A percentile compares a stretch with the other conserved stretches of the same genome.
phyloP scores from a whole-genome alignment of 345 rosid genomes.

The Populus ilicifolia region DNA sequence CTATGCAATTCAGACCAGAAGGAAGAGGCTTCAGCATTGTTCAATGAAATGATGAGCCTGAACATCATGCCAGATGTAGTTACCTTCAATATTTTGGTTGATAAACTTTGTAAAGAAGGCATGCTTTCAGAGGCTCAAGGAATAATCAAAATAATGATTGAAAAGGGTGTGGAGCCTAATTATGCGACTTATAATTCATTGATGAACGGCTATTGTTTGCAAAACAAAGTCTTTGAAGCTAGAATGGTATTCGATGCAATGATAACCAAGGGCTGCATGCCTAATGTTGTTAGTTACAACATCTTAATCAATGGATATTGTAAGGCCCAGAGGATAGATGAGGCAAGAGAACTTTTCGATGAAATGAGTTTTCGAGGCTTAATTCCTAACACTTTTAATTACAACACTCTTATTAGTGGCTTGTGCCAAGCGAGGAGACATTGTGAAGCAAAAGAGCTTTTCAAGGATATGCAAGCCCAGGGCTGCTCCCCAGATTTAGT shows the following conservation, averaged over 20 bases:
- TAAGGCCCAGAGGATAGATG: not conserved
- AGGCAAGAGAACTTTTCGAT: not conserved
- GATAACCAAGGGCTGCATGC: not conserved
- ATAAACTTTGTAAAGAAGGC: slow-evolving; percentile 1
- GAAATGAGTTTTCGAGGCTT: not conserved
- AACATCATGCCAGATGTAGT: not conserved
- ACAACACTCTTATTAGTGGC: not conserved
- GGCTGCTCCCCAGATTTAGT: too few relatives aligned
- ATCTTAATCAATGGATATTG: not conserved
- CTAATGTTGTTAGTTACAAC: too few relatives aligned
- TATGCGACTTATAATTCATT: not conserved
- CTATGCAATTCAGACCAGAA: not conserved
- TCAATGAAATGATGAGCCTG: not conserved
- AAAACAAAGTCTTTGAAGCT: slow-evolving; percentile 1
- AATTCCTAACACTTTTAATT: not conserved
- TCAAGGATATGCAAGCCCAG: not conserved
- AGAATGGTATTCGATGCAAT: not conserved
- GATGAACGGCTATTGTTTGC: not conserved
- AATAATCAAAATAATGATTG: slow-evolving; percentile 1
- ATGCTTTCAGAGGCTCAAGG: slow-evolving; percentile 5
- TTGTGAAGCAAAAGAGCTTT: not conserved
- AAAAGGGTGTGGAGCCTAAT: slow-evolving; percentile 2
- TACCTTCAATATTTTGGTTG: slow-evolving; percentile 2
- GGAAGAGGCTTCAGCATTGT: not conserved
- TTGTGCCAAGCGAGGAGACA: not conserved